Base-by-base conservation (phyloP, 2,329 filamentous ascomycete genomes). In the Colletotrichum sansevieriae region DNA sequence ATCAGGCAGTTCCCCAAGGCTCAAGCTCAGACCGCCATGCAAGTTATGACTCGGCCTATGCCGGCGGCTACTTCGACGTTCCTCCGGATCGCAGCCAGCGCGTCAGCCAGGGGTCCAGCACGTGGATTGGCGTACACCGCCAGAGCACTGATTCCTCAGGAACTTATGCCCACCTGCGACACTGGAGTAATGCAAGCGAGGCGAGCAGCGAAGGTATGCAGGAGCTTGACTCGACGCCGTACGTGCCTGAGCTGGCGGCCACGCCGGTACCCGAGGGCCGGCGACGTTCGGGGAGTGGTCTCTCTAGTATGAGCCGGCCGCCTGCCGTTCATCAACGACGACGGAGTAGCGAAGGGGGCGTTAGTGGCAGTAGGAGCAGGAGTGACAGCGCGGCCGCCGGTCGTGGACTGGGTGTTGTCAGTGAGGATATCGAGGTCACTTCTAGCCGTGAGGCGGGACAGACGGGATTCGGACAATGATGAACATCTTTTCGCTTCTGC, bases 161-260 rank as follows among this genome's bases (percentile, higher is more conserved):
- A 13, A 74, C 73, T 4, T 78, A 77, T 62, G 71, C 69, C 2
- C 83, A 84, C 61, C 76, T 77, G 52, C 80, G 84, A 2, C 76
- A 83, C 6, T 74, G 74, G 51, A 85, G 83, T 73, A 79, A 83
- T 68, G 77, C 79, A 5, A 85, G 83, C 49, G 83, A 85, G 55
- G 74, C 78, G 4, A 80, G 79, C 47, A 80, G 79, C 49, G 75
- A 75, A 4, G 71, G 73, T n/a, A 73, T 58, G n/a, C 69, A 72
- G 2, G 83, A 86, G 68, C 79, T 85, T 4, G 81, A 79, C 15
- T 74, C 54, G 72, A 78, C 15, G 70, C 75, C 68, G 15, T 76
- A 77, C 37, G 72, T 81, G 9, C 77, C 79, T 1, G 80, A 83
- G 63, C 74, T 83, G 3, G 79, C 81, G 1, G 76, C 76, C 39